phyloP scores from a whole-genome alignment of 352 stramenopile species.

The Thraustochytrium striatum region DNA sequence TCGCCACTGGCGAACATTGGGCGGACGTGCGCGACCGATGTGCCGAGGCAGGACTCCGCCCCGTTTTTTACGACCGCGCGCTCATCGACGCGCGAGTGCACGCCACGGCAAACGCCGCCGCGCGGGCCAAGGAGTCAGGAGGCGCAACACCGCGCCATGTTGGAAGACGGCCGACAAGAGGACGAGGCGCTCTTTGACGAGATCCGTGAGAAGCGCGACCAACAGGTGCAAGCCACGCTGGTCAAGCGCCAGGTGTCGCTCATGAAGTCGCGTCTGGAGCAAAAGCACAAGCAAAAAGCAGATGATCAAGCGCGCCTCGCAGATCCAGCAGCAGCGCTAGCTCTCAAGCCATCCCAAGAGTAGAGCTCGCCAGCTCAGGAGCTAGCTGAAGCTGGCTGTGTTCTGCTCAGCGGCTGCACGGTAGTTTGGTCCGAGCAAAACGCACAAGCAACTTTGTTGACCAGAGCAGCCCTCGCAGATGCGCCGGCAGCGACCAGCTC shows the following conservation, averaged over 20 bases:
- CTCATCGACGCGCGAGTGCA: neutral
- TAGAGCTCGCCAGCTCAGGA: too few relatives aligned
- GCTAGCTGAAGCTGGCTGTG: too few relatives aligned
- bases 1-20: neutral
- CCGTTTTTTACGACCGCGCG: constrained; percentile 8
- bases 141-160: neutral
- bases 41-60: neutral
- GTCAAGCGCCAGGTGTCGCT: neutral
- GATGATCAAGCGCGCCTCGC: neutral
- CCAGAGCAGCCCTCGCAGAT: too few relatives aligned
- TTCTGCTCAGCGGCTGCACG: too few relatives aligned
- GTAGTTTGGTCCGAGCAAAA: too few relatives aligned
- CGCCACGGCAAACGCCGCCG: neutral
- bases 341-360: too few relatives aligned
- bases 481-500: too few relatives aligned
- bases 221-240: neutral
- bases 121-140: neutral
- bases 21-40: neutral
- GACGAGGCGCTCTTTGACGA: neutral
- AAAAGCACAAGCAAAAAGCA: neutral
- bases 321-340: neutral
- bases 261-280: neutral
- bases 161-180: neutral
- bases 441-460: too few relatives aligned
- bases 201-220: neutral